Evolutionary conservation across 2,329 filamentous ascomycete genomes (phyloP).

Genomic region (Graphiopsis chlorocephala): DNA sequence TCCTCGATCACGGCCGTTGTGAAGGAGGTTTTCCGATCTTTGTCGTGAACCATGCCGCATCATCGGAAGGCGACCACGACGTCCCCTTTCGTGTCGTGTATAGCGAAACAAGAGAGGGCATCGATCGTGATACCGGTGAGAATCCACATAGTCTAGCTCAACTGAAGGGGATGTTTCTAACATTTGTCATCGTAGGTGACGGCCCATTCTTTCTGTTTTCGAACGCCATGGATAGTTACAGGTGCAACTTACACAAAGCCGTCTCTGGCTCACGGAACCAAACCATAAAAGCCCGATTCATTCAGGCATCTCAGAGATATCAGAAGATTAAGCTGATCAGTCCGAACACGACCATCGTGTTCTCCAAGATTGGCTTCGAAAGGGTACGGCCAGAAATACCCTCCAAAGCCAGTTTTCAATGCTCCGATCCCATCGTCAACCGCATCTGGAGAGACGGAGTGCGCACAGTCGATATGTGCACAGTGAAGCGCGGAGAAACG

Average conservation of each 20-base stretch:
- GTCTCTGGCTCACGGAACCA: not conserved
- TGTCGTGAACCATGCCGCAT: not conserved
- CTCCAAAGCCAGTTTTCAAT: not conserved
- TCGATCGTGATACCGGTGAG: not conserved
- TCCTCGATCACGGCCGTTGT: not conserved
- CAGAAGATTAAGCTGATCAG: not conserved
- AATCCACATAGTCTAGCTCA: no score
- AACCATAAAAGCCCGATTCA: not conserved
- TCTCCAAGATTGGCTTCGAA: not conserved
- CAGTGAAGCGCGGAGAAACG: not conserved
- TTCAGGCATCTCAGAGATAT: not conserved
- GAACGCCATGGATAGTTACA: not conserved
- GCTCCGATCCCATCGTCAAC: not conserved
- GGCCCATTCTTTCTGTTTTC: not conserved
- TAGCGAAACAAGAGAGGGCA: not conserved
- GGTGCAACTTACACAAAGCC: not conserved
- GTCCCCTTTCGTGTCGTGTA: not conserved
- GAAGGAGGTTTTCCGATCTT: not conserved
- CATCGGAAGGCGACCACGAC: not conserved
- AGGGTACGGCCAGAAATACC: not conserved
- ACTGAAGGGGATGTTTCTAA: not conserved
- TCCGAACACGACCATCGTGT: not conserved
- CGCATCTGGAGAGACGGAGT: not conserved
- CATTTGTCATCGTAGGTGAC: not conserved
- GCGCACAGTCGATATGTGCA: not conserved